Conservation (phyloP, 2,329 filamentous ascomycete genomes). For the Harringtonia aguacate region DNA sequence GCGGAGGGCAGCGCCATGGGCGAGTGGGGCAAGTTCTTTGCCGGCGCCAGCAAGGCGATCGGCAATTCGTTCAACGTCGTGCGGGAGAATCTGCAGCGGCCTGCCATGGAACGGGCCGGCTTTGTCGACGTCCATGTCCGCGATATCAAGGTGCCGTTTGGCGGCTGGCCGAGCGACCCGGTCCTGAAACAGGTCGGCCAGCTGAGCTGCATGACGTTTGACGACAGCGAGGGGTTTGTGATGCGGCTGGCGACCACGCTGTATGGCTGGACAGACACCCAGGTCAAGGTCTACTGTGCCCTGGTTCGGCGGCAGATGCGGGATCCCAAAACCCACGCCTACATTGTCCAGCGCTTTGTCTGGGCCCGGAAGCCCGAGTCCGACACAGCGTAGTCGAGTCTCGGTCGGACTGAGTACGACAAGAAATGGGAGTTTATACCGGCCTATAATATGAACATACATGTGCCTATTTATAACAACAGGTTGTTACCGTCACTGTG, state of each 20-base stretch:
- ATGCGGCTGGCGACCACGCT: slow-evolving; percentile 7
- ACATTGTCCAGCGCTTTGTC: slow-evolving; percentile 5
- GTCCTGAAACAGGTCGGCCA: slow-evolving; percentile 18
- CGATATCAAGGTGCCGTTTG: slow-evolving; percentile 13
- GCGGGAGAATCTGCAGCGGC: slow-evolving; percentile 2
- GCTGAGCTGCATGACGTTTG: slow-evolving; percentile 1
- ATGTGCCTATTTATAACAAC: too few relatives aligned
- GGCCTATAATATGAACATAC: too few relatives aligned
- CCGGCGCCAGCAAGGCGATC: slow-evolving; percentile 2
- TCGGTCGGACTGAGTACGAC: too few relatives aligned
- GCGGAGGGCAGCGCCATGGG: slow-evolving; percentile 11
- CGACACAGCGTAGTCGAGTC: too few relatives aligned
- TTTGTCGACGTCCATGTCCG: slow-evolving; percentile 5
- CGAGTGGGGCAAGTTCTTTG: slow-evolving; percentile 13
- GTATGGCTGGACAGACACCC: slow-evolving; percentile 9
- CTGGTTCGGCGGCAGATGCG: slow-evolving; percentile 9
- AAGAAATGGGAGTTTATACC: too few relatives aligned
- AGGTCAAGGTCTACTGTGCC: slow-evolving; percentile 8
- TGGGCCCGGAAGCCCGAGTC: slow-evolving; percentile 6
- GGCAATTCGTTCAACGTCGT: slow-evolving; percentile 1
- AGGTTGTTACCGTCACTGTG: too few relatives aligned
- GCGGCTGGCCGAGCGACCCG: slow-evolving; percentile 22
- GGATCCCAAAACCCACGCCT: slow-evolving; percentile 5
- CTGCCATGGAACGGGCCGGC: slow-evolving; percentile 2
- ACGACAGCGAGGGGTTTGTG: slow-evolving; percentile 10